These are phyloP conservation scores for Linum lewisii DNA, from an alignment of 345 rosid species.

Conservation along the genomic window DNA sequence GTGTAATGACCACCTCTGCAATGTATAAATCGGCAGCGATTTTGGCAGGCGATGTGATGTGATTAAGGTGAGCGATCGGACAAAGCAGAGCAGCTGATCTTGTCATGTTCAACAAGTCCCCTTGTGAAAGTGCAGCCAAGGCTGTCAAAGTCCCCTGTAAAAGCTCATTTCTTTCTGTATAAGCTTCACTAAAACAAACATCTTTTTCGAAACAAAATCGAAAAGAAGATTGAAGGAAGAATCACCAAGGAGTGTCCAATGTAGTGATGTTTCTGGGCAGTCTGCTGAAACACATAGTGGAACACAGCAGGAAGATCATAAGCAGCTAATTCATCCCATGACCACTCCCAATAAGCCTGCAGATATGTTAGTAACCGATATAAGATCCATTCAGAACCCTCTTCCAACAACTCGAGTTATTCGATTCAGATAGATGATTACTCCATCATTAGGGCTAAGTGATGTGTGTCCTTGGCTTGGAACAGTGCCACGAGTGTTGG, in stretches of 20 bases:
- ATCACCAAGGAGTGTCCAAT: constrained; percentile 32
- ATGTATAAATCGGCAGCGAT: constrained; percentile 24
- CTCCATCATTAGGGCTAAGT: constrained; percentile 17
- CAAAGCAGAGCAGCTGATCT: constrained; percentile 37
- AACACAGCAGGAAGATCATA: constrained; percentile 23
- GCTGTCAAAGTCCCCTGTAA: constrained; percentile 35
- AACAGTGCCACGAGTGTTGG: constrained; percentile 33
- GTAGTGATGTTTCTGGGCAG: constrained; percentile 32
- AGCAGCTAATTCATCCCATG: constrained; percentile 29
- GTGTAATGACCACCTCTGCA: constrained; percentile 19
- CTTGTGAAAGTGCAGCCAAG: constrained; percentile 33
- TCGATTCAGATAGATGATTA: neutral
- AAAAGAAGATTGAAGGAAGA: neutral
- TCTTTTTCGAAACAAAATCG: too few species aligned
- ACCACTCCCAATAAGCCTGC: constrained; percentile 39
- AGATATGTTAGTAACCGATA: neutral
- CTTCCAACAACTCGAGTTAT: neutral
- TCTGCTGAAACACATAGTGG: constrained; percentile 18
- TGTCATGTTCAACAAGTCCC: constrained; percentile 16
- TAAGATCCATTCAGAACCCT: neutral
- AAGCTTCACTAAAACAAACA: neutral
- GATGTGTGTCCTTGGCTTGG: constrained; percentile 29
- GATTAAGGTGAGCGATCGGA: constrained; percentile 34
- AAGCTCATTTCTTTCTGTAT: neutral
- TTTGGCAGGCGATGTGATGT: constrained; percentile 18